Evolutionary conservation across 1,284 basidiomycete genomes (phyloP).

Genomic region (Naganishia liquefaciens): DNA sequence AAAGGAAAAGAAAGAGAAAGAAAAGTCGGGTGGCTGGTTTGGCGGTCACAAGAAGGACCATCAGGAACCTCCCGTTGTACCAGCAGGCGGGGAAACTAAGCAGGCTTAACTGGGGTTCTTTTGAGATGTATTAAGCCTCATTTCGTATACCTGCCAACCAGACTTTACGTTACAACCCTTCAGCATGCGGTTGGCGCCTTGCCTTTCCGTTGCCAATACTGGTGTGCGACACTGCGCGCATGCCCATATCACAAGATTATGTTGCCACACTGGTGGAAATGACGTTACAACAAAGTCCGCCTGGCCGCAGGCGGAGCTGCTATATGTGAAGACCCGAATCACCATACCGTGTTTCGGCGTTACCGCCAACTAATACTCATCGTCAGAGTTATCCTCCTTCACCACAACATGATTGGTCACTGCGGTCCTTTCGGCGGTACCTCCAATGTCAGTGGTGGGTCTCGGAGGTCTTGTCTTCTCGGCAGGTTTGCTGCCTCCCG

Average conservation of each 20-base stretch:
- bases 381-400: conserved; percentile 25
- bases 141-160: not conserved
- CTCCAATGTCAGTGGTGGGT: conserved; percentile 3
- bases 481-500: not conserved
- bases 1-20: conserved; percentile 43
- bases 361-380: conserved; percentile 16
- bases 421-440: conserved; percentile 8
- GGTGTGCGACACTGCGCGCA: too few relatives aligned
- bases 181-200: too few relatives aligned
- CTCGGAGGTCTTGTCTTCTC: conserved; percentile 2
- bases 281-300: too few relatives aligned
- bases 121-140: too few relatives aligned
- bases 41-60: conserved; percentile 23
- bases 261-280: too few relatives aligned
- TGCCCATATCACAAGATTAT: too few relatives aligned
- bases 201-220: too few relatives aligned
- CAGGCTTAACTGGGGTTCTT: not conserved
- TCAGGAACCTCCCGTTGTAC: not conserved
- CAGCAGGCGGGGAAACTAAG: not conserved
- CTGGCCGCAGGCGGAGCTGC: too few relatives aligned
- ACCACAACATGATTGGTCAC: conserved; percentile 15
- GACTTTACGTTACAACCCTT: not conserved
- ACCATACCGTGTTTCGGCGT: too few relatives aligned
- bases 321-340: too few relatives aligned
- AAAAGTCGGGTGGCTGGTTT: conserved; percentile 34